phyloP scores from a whole-genome alignment of 371 early-diverging fungal genomes.

The Rhizopus sp. region DNA sequence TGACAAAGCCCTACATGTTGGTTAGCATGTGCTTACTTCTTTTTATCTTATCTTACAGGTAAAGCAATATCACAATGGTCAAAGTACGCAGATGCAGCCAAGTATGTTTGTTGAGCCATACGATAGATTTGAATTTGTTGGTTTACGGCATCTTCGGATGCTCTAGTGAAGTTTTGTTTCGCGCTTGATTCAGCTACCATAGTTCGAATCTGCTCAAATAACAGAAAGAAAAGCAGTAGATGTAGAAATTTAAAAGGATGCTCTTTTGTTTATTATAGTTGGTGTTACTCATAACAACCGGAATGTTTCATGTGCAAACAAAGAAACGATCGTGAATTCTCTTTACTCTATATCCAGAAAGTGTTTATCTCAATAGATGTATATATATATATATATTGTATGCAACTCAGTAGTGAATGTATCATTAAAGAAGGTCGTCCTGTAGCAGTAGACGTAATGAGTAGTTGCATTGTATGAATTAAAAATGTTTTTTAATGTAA shows the following conservation, averaged over 20 bases:
- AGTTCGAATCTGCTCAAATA: neutral
- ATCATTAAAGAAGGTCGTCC: too few relatives aligned
- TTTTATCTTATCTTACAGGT: constrained; percentile 34
- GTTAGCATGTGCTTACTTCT: neutral
- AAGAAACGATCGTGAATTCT: too few relatives aligned
- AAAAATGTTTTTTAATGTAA: too few relatives aligned
- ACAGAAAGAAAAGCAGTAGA: constrained; percentile 2
- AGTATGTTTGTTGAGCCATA: constrained; percentile 55
- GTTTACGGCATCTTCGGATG: constrained; percentile 59
- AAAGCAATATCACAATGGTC: constrained; percentile 53
- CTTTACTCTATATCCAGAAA: too few relatives aligned
- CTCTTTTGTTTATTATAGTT: neutral
- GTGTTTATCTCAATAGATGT: too few relatives aligned
- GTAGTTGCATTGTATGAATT: too few relatives aligned
- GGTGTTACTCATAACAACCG: too few relatives aligned
- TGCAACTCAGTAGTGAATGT: too few relatives aligned
- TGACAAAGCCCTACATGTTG: constrained; percentile 47
- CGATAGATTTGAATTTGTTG: constrained; percentile 57
- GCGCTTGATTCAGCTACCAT: constrained; percentile 36
- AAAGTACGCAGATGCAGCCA: constrained; percentile 56
- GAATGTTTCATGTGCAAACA: too few relatives aligned
- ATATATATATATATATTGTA: too few relatives aligned
- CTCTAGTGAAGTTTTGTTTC: constrained; percentile 61
- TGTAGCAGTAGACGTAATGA: too few relatives aligned
- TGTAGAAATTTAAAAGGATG: neutral